Percentiles rank a stretch among this genome's conserved stretches.
Conservation (phyloP, 2,329 filamentous ascomycete genomes). For the Fusarium tanahbumbuense region DNA sequence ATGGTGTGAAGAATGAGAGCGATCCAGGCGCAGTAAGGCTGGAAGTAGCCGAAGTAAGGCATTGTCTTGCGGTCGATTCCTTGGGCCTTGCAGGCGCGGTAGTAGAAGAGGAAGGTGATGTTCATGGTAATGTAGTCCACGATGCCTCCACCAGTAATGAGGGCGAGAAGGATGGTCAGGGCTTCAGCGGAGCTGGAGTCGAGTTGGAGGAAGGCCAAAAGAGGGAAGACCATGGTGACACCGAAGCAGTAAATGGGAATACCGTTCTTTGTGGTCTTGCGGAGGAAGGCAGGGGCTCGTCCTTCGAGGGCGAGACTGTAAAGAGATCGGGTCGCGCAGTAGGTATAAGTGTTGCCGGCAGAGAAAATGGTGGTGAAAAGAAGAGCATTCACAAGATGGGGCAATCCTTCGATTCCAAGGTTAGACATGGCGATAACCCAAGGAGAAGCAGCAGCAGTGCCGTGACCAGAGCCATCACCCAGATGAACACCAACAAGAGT, state of each 20-base stretch:
- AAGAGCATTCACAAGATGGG: conserved; percentile 65
- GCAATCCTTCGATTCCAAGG: conserved; percentile 56
- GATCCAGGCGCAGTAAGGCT: conserved; percentile 37
- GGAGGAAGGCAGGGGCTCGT: conserved; percentile 63
- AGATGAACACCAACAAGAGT: conserved; percentile 24
- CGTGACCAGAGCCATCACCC: neutral
- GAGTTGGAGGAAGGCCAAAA: conserved; percentile 59
- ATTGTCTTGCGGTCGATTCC: conserved; percentile 56
- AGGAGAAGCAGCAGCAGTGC: conserved; percentile 31
- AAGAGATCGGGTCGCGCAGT: conserved; percentile 62
- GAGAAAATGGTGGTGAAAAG: conserved; percentile 58
- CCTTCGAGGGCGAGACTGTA: conserved; percentile 67
- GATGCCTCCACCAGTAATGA: conserved; percentile 60
- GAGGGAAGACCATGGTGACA: conserved; percentile 60
- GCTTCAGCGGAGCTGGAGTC: conserved; percentile 55
- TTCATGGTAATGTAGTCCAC: conserved; percentile 66
- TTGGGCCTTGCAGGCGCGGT: conserved; percentile 63
- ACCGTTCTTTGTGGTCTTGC: conserved; percentile 64
- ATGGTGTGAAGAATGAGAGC: conserved; percentile 30
- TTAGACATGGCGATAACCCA: conserved; percentile 41
- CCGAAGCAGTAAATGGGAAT: conserved; percentile 64
- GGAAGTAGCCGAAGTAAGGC: conserved; percentile 61
- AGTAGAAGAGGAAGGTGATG: conserved; percentile 68
- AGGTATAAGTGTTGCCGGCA: conserved; percentile 48
- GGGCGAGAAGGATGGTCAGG: conserved; percentile 58